Percentiles rank a stretch among this genome's conserved stretches.
Conservation (phyloP, 2,329 filamentous ascomycete genomes). For the Remersonia thermophila region DNA sequence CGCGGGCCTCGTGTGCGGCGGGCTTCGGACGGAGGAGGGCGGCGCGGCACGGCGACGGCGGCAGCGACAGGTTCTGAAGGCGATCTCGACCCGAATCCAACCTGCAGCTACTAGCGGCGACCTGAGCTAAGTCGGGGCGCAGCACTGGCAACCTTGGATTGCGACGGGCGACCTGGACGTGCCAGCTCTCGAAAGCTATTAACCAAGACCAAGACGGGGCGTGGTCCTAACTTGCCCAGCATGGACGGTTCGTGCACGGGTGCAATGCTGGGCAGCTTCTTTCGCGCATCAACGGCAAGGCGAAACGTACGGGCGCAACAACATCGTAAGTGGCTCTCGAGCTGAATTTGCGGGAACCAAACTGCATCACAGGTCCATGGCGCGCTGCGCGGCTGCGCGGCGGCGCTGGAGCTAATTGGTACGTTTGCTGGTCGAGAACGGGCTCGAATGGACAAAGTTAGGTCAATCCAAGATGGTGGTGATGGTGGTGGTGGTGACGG, state of each 20-base stretch:
- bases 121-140: no score
- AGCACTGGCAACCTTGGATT: not conserved
- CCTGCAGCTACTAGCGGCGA: not conserved
- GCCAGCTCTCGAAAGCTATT: no score
- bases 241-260: not conserved
- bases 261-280: slow-evolving; percentile 8
- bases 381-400: slow-evolving; percentile 7
- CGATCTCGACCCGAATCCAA: not conserved
- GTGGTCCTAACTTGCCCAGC: not conserved
- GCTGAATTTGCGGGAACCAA: slow-evolving; percentile 5
- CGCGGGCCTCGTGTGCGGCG: no score
- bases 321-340: slow-evolving; percentile 6
- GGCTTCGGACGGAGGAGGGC: not conserved
- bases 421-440: not conserved
- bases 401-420: slow-evolving; percentile 4
- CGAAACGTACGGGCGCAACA: slow-evolving; percentile 15
- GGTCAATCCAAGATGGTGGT: slow-evolving; percentile 1
- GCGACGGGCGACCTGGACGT: not conserved
- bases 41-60: slow-evolving; percentile 5
- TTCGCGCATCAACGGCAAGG: slow-evolving; percentile 18
- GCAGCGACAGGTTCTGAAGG: not conserved
- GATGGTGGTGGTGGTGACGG: slow-evolving; percentile 6
- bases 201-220: not conserved
- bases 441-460: not conserved
- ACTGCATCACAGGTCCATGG: slow-evolving; percentile 20